A percentile compares a stretch with the other conserved stretches of the same genome.
Evolutionary conservation across 1,284 basidiomycete species (phyloP).

Genomic region (Agaricales sp.): DNA sequence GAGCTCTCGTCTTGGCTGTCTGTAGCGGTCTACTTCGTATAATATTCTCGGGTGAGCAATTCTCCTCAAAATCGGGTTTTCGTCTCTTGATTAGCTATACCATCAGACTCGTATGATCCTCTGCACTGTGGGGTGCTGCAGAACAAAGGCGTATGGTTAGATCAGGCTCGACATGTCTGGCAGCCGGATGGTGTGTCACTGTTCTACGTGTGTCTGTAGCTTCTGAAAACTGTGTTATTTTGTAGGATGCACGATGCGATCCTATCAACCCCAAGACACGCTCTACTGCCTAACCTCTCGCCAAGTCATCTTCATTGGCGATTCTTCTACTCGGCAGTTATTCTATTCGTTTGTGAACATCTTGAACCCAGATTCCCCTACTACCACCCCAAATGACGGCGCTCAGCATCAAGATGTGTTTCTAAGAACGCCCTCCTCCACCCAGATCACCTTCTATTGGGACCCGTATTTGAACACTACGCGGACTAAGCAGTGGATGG

Average conservation of each 20-base stretch:
- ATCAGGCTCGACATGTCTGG: constrained; percentile 59
- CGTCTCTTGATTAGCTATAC: neutral
- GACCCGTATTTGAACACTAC: constrained; percentile 15
- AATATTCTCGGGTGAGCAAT: neutral
- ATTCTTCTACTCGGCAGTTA: constrained; percentile 71
- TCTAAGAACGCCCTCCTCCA: constrained; percentile 31
- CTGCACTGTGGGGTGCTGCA: constrained; percentile 64
- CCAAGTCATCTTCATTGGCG: constrained; percentile 72
- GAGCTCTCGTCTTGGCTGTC: neutral
- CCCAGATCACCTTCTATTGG: constrained; percentile 65
- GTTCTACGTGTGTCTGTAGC: constrained; percentile 1
- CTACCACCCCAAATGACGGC: constrained; percentile 40
- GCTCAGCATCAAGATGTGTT: constrained; percentile 62
- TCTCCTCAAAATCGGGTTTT: neutral
- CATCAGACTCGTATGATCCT: constrained; percentile 39
- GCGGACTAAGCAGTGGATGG: constrained; percentile 4
- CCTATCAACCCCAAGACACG: constrained; percentile 46
- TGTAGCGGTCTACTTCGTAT: constrained; percentile 3
- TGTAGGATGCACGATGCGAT: constrained; percentile 66
- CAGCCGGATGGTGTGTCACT: constrained; percentile 66
- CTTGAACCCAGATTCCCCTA: constrained; percentile 46
- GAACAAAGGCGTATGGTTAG: constrained; percentile 72
- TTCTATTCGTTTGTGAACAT: constrained; percentile 66
- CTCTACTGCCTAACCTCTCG: constrained; percentile 41
- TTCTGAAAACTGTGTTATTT: constrained; percentile 10